These are phyloP conservation scores for Nitzschia sp. DNA, from an alignment of 108 stramenopile genomes.

Conservation along the genomic window DNA sequence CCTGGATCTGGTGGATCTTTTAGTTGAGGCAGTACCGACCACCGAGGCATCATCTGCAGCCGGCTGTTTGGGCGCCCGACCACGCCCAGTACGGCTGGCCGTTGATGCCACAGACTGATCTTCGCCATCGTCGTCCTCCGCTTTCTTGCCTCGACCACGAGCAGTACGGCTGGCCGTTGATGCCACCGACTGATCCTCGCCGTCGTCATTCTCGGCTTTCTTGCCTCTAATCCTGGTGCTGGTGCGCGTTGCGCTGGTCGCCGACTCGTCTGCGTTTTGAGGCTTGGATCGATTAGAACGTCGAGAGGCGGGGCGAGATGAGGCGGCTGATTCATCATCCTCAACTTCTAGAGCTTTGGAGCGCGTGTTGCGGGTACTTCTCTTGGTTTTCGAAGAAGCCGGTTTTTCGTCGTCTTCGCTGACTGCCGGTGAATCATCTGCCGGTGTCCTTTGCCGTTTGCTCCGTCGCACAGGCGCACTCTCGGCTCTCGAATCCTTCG, in stretches of 20 bases:
- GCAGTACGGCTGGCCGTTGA: background rate
- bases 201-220: background rate
- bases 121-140: slow-evolving; percentile 9
- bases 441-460: background rate
- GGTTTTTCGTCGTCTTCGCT: background rate
- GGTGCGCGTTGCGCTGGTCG: too few relatives aligned
- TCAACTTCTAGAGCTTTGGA: background rate
- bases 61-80: background rate
- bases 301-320: background rate
- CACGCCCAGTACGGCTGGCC: too few relatives aligned
- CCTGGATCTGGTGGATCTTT: too few relatives aligned
- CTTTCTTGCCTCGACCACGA: background rate
- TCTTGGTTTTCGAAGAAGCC: background rate
- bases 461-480: background rate
- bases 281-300: background rate
- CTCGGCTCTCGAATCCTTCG: background rate
- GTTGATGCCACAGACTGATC: too few relatives aligned
- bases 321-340: background rate
- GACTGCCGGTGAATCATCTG: background rate
- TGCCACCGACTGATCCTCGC: slow-evolving; percentile 4
- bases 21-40: too few relatives aligned
- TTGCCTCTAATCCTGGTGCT: too few relatives aligned
- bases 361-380: background rate
- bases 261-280: slow-evolving; percentile 4
- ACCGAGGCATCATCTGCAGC: background rate